These are phyloP conservation scores for Neospora caninum DNA, from an alignment of 169 alveolate genomes.

Conservation along the genomic window DNA sequence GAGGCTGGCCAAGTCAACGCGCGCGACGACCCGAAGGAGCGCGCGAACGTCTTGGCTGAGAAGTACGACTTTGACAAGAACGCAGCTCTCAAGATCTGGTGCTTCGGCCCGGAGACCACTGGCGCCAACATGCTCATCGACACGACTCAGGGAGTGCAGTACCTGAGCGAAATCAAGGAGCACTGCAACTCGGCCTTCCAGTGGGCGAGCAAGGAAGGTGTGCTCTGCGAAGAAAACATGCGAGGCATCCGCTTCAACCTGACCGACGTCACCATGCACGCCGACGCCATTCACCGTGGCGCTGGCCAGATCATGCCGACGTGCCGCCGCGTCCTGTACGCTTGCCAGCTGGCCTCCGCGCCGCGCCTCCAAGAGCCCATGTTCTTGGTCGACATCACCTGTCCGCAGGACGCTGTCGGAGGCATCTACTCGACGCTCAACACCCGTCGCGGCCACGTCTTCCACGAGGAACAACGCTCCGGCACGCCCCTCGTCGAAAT, in stretches of 20 bases:
- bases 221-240: constrained; percentile 98
- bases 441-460: constrained; percentile 98
- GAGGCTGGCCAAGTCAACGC: constrained; percentile 94
- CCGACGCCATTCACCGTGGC: constrained; percentile 99
- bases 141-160: constrained; percentile 96
- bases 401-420: constrained; percentile 97
- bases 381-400: constrained; percentile 96
- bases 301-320: constrained; percentile 99
- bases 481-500: constrained; percentile 98
- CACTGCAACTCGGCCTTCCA: constrained; percentile 99
- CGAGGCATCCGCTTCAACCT: constrained; percentile 98
- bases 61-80: constrained; percentile 97
- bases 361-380: constrained; percentile 99
- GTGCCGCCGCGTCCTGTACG: constrained; percentile 96
- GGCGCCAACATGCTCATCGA: constrained; percentile 99
- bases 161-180: constrained; percentile 98
- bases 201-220: constrained; percentile 99
- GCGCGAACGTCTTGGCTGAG: constrained; percentile 93
- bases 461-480: constrained; percentile 96
- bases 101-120: constrained; percentile 99
- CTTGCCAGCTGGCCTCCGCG: constrained; percentile 95
- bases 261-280: constrained; percentile 97
- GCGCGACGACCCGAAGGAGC: constrained; percentile 95
- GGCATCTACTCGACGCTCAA: constrained; percentile 96
- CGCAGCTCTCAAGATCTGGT: constrained; percentile 98